These are phyloP conservation scores for Leishmania mexicana DNA, from an alignment of 208 protist genomes.

Conservation along the genomic window DNA sequence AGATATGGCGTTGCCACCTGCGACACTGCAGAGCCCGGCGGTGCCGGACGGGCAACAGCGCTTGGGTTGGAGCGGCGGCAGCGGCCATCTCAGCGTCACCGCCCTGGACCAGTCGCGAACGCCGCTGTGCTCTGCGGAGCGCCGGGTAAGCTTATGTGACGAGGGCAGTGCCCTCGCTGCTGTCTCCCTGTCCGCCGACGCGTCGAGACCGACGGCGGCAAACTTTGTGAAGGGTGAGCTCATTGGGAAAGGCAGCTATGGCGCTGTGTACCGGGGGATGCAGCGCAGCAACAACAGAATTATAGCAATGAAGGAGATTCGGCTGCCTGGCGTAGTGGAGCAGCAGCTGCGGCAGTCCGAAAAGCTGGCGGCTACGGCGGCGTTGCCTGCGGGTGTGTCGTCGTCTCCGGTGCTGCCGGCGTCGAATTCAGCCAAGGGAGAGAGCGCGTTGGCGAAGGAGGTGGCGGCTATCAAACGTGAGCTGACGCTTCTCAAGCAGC, in stretches of 20 bases:
- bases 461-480: constrained; percentile 63
- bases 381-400: constrained; percentile 3
- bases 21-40: constrained; percentile 21
- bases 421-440: neutral
- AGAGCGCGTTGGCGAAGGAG: constrained; percentile 17
- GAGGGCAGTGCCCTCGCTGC: constrained; percentile 1
- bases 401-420: neutral
- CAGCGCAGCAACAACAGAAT: constrained; percentile 85
- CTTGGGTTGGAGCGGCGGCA: constrained; percentile 11
- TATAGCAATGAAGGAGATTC: constrained; percentile 90
- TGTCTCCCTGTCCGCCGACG: constrained; percentile 1
- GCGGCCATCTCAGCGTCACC: constrained; percentile 4
- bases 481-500: constrained; percentile 72
- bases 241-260: constrained; percentile 89
- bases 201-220: constrained; percentile 31
- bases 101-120: constrained; percentile 9
- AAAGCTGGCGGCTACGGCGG: neutral
- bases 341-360: constrained; percentile 2
- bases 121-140: constrained; percentile 15
- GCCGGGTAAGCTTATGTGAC: constrained; percentile 14
- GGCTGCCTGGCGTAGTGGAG: constrained; percentile 30
- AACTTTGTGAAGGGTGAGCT: constrained; percentile 71
- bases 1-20: constrained; percentile 4
- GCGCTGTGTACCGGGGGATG: constrained; percentile 87
- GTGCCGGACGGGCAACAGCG: constrained; percentile 5